Evolutionary conservation across 2,329 filamentous ascomycete species (phyloP).

Genomic region (Fusarium nanum): DNA sequence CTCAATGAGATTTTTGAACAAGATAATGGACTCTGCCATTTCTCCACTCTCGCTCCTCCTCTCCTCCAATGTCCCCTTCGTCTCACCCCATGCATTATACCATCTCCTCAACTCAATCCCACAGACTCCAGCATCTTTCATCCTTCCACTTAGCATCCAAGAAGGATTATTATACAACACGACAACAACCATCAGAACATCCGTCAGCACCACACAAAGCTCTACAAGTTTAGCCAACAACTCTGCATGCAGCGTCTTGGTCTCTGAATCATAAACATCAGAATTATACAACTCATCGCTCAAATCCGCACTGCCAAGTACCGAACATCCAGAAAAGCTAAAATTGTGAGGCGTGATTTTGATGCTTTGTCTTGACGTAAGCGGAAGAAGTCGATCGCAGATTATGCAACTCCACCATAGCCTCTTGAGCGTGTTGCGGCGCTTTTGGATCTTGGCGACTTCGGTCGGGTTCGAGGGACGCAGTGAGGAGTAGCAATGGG

Average conservation of each 20-base stretch:
- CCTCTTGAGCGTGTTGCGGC: slow-evolving; percentile 40
- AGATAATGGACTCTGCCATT: slow-evolving; percentile 19
- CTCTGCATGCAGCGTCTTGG: slow-evolving; percentile 36
- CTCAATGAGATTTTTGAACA: slow-evolving; percentile 43
- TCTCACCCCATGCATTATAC: slow-evolving; percentile 39
- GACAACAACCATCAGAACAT: slow-evolving; percentile 37
- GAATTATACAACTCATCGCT: slow-evolving; percentile 40
- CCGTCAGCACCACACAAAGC: slow-evolving; percentile 41
- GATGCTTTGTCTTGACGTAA: slow-evolving; percentile 43
- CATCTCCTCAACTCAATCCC: slow-evolving; percentile 37
- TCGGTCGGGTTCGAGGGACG: slow-evolving; percentile 6
- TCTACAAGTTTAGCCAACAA: slow-evolving; percentile 40
- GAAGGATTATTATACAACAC: slow-evolving; percentile 41
- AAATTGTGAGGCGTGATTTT: slow-evolving; percentile 44
- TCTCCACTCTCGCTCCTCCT: slow-evolving; percentile 12
- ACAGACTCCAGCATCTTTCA: slow-evolving; percentile 40
- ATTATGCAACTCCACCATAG: slow-evolving; percentile 46
- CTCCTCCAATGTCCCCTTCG: slow-evolving; percentile 29
- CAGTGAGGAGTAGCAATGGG: slow-evolving; percentile 34
- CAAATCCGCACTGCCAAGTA: slow-evolving; percentile 34
- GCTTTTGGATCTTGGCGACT: slow-evolving; percentile 24
- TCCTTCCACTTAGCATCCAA: slow-evolving; percentile 32
- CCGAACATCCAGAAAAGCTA: slow-evolving; percentile 35
- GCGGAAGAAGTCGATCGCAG: slow-evolving; percentile 35
- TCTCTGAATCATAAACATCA: slow-evolving; percentile 40